Conservation (phyloP, 2,329 filamentous ascomycete genomes). For the Didymella pinodella region DNA sequence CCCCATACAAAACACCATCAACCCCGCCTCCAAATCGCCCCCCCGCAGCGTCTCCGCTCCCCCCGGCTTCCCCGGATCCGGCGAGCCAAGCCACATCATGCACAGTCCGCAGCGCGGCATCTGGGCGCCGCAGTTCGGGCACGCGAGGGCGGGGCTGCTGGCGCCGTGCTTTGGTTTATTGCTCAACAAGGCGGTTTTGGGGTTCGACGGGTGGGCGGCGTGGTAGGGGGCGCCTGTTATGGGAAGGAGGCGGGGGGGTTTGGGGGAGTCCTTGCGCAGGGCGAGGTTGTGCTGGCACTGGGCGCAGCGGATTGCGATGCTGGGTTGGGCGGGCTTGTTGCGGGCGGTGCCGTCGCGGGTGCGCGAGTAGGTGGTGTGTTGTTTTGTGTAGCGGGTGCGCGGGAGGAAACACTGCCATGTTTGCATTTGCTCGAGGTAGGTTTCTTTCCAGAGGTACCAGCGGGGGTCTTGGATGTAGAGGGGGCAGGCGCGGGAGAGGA, state of each 20-base stretch:
- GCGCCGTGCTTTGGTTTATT: slow-evolving; percentile 20
- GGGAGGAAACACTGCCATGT: slow-evolving; percentile 74
- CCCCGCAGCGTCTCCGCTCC: slow-evolving; percentile 47
- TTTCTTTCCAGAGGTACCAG: slow-evolving; percentile 79
- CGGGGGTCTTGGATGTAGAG: slow-evolving; percentile 80
- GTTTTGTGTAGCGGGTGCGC: slow-evolving; percentile 79
- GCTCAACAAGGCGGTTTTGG: slow-evolving; percentile 7
- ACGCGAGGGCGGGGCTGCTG: slow-evolving; percentile 60
- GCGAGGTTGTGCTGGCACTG: slow-evolving; percentile 72
- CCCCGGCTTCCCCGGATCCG: slow-evolving; percentile 59
- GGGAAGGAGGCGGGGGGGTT: slow-evolving; percentile 35
- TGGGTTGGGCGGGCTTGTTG: slow-evolving; percentile 68
- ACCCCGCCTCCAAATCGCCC: slow-evolving; percentile 61
- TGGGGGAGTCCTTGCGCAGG: slow-evolving; percentile 39
- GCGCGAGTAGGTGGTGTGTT: slow-evolving; percentile 72
- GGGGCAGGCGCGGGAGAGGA: slow-evolving; percentile 76
- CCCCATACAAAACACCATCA: slow-evolving; percentile 68
- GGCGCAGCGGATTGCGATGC: slow-evolving; percentile 77
- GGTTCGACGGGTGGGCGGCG: slow-evolving; percentile 8
- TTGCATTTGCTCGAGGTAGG: slow-evolving; percentile 75
- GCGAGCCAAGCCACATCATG: slow-evolving; percentile 66
- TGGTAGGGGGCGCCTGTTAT: slow-evolving; percentile 19
- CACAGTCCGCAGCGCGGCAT: slow-evolving; percentile 71
- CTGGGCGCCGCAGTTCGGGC: slow-evolving; percentile 67
- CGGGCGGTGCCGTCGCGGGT: slow-evolving; percentile 70